Conservation (phyloP, 192 early-diverging fungal genomes). For the Pilobolus umbonatus region DNA sequence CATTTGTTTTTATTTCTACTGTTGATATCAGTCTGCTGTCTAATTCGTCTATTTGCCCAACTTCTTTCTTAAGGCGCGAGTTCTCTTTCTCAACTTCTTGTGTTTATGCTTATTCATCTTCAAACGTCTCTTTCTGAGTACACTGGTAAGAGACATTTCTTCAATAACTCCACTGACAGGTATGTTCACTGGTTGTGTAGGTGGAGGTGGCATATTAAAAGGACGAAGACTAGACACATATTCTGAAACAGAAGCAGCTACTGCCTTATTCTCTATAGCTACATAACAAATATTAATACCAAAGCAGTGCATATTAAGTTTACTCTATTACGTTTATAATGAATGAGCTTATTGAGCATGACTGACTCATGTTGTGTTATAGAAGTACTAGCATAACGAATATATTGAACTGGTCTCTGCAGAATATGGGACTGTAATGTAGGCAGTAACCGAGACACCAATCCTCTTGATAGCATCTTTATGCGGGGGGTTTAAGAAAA, state of each 20-base stretch:
- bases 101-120: constrained; percentile 99
- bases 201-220: constrained; percentile 9
- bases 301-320: too few relatives aligned
- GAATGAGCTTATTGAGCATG: too few relatives aligned
- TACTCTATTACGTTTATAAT: too few relatives aligned
- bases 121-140: constrained; percentile 76
- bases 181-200: constrained; percentile 1
- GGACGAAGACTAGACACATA: constrained; percentile 21
- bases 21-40: not conserved
- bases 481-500: too few relatives aligned
- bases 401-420: too few relatives aligned
- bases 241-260: constrained; percentile 7
- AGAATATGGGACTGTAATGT: too few relatives aligned
- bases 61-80: constrained; percentile 68
- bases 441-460: too few relatives aligned
- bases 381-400: too few relatives aligned
- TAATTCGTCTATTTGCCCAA: constrained; percentile 57
- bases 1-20: not conserved
- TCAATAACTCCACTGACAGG: constrained; percentile 6
- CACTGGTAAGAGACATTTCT: constrained; percentile 63
- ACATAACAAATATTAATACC: not conserved
- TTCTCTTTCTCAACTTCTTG: constrained; percentile 80
- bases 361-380: too few relatives aligned
- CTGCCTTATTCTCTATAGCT: constrained; percentile 12
- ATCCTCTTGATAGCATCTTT: too few relatives aligned